Conservation (phyloP, 1,284 basidiomycete genomes). For the Tetrapyrgos nigripes region DNA sequence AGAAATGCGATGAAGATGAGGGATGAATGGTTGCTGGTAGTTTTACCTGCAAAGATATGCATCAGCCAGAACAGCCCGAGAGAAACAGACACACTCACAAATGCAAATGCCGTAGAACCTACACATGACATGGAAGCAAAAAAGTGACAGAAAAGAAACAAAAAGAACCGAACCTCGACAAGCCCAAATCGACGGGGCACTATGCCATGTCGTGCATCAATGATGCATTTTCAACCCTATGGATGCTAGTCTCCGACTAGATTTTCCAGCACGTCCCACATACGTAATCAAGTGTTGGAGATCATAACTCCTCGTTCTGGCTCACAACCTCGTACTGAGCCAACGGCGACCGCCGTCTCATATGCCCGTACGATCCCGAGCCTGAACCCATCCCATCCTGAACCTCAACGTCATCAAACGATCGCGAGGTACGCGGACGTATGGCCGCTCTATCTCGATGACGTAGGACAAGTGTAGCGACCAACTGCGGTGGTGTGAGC, state of each 20-base stretch:
- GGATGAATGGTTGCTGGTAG: neutral
- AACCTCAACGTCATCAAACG: neutral
- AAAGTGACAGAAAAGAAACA: too few relatives aligned
- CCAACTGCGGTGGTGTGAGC: conserved; percentile 12
- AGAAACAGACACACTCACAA: neutral
- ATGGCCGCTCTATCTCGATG: conserved; percentile 12
- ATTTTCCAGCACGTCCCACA: too few relatives aligned
- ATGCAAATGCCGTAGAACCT: neutral
- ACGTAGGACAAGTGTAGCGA: conserved; percentile 16
- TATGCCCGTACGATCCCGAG: neutral
- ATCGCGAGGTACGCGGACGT: neutral
- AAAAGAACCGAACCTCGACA: neutral
- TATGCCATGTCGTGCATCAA: neutral
- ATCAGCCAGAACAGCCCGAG: neutral
- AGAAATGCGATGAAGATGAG: neutral
- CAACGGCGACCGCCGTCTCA: conserved; percentile 10
- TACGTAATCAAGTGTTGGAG: too few relatives aligned
- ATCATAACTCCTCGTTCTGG: neutral
- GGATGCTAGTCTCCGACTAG: too few relatives aligned
- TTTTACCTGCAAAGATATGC: neutral
- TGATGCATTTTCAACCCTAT: too few relatives aligned
- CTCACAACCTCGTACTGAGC: conserved; percentile 6
- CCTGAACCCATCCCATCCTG: neutral
- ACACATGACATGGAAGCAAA: neutral
- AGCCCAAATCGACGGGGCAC: neutral